A percentile compares a stretch with the other conserved stretches of the same genome.
These are phyloP conservation scores for Neolentinus lepideus DNA, from an alignment of 1,284 basidiomycete species.

Conservation along the genomic window DNA sequence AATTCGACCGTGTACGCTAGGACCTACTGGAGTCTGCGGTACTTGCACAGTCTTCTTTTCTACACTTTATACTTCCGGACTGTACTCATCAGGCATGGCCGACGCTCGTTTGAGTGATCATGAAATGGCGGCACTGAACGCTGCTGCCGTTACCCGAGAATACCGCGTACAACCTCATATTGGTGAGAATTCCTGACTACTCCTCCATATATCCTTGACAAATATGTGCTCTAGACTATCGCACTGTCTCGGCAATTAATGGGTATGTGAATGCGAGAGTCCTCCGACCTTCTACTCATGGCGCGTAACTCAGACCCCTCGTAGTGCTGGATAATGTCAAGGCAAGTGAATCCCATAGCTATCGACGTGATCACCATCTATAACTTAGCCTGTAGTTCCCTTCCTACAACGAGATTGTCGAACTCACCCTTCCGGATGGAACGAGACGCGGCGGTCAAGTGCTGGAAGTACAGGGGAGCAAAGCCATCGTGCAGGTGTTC, in stretches of 20 bases:
- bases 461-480: constrained; percentile 97
- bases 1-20: not conserved
- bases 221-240: constrained; percentile 64
- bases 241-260: constrained; percentile 94
- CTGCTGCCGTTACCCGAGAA: constrained; percentile 80
- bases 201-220: constrained; percentile 3
- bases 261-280: constrained; percentile 53
- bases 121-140: constrained; percentile 80
- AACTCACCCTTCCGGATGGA: constrained; percentile 94
- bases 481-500: constrained; percentile 99
- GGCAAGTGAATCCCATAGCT: constrained; percentile 34
- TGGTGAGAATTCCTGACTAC: constrained; percentile 39
- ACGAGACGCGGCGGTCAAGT: constrained; percentile 95
- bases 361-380: constrained; percentile 6
- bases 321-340: constrained; percentile 99
- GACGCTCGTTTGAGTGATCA: constrained; percentile 62
- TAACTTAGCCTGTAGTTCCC: constrained; percentile 66
- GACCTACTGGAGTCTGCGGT: not conserved
- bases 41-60: not conserved
- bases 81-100: constrained; percentile 24
- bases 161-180: constrained; percentile 86
- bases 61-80: not conserved
- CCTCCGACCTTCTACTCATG: constrained; percentile 2
- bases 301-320: constrained; percentile 56
- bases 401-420: constrained; percentile 99